Conservation (phyloP, 805 yeast species). For the Metschnikowia chrysomelidarum region DNA sequence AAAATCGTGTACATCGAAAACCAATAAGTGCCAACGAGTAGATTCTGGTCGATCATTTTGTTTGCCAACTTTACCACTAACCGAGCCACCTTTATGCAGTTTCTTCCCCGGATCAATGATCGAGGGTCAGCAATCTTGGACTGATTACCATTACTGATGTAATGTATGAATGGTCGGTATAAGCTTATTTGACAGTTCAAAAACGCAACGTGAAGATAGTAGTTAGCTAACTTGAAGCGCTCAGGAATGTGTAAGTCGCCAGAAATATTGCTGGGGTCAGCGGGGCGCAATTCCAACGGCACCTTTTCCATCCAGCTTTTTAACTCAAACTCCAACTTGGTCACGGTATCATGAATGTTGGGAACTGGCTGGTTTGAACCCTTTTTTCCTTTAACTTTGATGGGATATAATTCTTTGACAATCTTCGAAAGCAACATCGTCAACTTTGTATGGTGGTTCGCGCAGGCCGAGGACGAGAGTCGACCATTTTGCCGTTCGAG, state of each 20-base stretch:
- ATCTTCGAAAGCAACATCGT: conserved; percentile 70
- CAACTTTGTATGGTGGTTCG: conserved; percentile 79
- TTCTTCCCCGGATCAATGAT: conserved; percentile 71
- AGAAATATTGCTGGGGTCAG: conserved; percentile 48
- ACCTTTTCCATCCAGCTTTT: conserved; percentile 68
- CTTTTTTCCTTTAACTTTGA: conserved; percentile 41
- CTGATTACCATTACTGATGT: conserved; percentile 55
- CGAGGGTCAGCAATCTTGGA: conserved; percentile 47
- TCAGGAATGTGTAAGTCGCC: conserved; percentile 37
- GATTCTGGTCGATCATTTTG: conserved; percentile 69
- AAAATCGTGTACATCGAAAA: conserved; percentile 86
- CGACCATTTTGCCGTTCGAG: conserved; percentile 47
- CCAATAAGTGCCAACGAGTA: conserved; percentile 87
- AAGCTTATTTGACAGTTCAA: conserved; percentile 76
- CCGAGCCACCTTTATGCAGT: conserved; percentile 81
- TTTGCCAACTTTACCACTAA: conserved; percentile 78
- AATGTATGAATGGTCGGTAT: conserved; percentile 87
- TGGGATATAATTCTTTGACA: conserved; percentile 72
- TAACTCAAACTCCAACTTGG: conserved; percentile 64
- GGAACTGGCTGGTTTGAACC: conserved; percentile 18
- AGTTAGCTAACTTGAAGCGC: conserved; percentile 68
- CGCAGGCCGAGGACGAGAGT: conserved; percentile 72
- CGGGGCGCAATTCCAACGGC: conserved; percentile 71
- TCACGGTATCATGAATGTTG: conserved; percentile 46
- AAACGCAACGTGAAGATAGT: conserved; percentile 68